Percentiles rank a stretch among this genome's conserved stretches.
Evolutionary conservation across 176 grass and related monocot genomes (phyloP).

Genomic region (Triticum dicoccoides): DNA sequence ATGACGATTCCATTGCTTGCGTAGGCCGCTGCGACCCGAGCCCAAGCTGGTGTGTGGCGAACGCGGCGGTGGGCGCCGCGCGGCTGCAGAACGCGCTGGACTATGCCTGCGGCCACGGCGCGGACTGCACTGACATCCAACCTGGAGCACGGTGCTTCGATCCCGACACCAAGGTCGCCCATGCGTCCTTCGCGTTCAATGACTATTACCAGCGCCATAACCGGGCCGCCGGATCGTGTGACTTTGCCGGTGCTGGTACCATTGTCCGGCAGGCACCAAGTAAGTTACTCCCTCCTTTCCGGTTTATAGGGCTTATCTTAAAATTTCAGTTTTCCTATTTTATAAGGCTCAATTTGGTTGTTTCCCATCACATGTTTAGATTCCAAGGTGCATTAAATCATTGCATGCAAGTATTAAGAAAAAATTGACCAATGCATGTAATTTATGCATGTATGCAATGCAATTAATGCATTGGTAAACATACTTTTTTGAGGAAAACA

Average conservation of each 20-base stretch:
- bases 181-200: slow-evolving; percentile 50
- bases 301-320: no score
- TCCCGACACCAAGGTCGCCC: slow-evolving; percentile 48
- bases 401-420: no score
- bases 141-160: slow-evolving; percentile 38
- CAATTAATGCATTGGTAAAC: no score
- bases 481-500: no score
- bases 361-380: no score
- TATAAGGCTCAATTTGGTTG: no score
- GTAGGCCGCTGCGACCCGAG: neutral
- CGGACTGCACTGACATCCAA: slow-evolving; percentile 56
- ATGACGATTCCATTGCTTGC: no score
- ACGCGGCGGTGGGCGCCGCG: neutral
- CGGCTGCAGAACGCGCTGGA: slow-evolving; percentile 1
- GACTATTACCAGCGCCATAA: neutral
- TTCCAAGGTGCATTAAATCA: no score
- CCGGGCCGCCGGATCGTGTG: slow-evolving; percentile 16
- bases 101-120: slow-evolving; percentile 21
- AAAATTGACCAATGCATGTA: no score
- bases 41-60: slow-evolving; percentile 52
- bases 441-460: no score
- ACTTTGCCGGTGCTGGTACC: slow-evolving; percentile 35
- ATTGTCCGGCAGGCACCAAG: slow-evolving; percentile 10
- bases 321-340: no score
- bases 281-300: neutral